Percentiles rank a stretch among this genome's conserved stretches.
phyloP scores from a whole-genome alignment of 2,329 filamentous ascomycete genomes.

The Didymella segeticola region DNA sequence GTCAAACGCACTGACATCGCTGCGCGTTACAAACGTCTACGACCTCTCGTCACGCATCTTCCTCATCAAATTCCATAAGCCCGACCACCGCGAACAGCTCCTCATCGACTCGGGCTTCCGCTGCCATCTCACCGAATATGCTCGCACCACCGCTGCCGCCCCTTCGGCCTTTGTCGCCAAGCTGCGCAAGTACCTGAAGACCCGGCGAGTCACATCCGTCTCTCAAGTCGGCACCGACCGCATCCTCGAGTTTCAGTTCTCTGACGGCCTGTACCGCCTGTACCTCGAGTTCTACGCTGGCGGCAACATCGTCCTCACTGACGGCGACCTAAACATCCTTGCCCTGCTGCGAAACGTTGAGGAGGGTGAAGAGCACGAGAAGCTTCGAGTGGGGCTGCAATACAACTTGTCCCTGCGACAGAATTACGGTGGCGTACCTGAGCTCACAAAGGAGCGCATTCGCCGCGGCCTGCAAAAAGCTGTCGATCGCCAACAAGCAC shows the following conservation, averaged over 20 bases:
- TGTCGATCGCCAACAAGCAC: constrained; percentile 63
- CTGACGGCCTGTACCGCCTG: constrained; percentile 84
- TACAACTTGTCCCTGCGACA: constrained; percentile 85
- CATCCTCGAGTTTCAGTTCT: constrained; percentile 90
- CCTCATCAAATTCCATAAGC: constrained; percentile 92
- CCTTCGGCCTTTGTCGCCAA: constrained; percentile 86
- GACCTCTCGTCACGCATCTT: constrained; percentile 96
- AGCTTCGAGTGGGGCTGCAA: constrained; percentile 75
- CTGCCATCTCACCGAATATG: constrained; percentile 90
- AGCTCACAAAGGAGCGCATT: constrained; percentile 76
- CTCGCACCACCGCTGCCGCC: constrained; percentile 80
- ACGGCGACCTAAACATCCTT: constrained; percentile 81
- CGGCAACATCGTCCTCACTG: constrained; percentile 92
- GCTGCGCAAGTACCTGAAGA: constrained; percentile 87
- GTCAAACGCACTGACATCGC: constrained; percentile 72
- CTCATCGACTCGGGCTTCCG: constrained; percentile 95
- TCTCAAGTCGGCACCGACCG: constrained; percentile 90
- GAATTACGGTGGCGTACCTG: constrained; percentile 78
- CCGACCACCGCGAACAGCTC: constrained; percentile 85
- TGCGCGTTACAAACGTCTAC: constrained; percentile 93
- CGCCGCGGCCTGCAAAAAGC: constrained; percentile 71
- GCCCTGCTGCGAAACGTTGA: constrained; percentile 80
- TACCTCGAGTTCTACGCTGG: constrained; percentile 97
- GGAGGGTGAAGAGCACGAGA: constrained; percentile 83
- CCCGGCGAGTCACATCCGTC: constrained; percentile 80